phyloP scores from a whole-genome alignment of 2,329 filamentous ascomycete genomes.

The Pestalotiopsis sp. region DNA sequence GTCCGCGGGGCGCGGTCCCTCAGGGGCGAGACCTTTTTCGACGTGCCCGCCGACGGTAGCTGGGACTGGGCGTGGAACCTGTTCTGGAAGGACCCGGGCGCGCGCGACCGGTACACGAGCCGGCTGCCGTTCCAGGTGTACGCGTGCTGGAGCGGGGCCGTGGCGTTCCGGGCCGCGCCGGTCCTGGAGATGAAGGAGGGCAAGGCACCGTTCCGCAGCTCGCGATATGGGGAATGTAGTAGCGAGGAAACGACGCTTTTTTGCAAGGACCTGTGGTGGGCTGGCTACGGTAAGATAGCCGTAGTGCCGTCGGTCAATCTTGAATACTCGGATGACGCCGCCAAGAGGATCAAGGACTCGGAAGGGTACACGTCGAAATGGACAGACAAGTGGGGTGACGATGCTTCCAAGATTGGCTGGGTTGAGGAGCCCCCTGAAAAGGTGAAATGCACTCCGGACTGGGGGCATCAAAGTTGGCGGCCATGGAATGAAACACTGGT shows the following conservation, averaged over 20 bases:
- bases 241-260: slow-evolving; percentile 59
- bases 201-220: slow-evolving; percentile 47
- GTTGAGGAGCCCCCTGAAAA: slow-evolving; percentile 42
- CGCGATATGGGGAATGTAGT: slow-evolving; percentile 47
- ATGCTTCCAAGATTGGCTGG: slow-evolving; percentile 45
- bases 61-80: slow-evolving; percentile 53
- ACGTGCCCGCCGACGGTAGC: slow-evolving; percentile 50
- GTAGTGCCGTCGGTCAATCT: slow-evolving; percentile 59
- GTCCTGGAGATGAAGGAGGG: slow-evolving; percentile 36
- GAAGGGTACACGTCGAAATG: slow-evolving; percentile 52
- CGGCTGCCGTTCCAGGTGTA: slow-evolving; percentile 61
- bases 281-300: slow-evolving; percentile 54
- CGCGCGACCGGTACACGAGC: slow-evolving; percentile 34
- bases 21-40: slow-evolving; percentile 57
- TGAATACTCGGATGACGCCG: slow-evolving; percentile 52
- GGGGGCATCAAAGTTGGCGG: slow-evolving; percentile 42
- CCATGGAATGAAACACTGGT: slow-evolving; percentile 40
- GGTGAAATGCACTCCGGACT: slow-evolving; percentile 51
- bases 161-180: slow-evolving; percentile 49
- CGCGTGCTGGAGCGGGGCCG: slow-evolving; percentile 63
- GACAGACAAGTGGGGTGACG: slow-evolving; percentile 26
- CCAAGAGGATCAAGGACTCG: slow-evolving; percentile 46
- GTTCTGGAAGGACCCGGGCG: slow-evolving; percentile 51
- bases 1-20: slow-evolving; percentile 58
- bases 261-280: slow-evolving; percentile 59